These are phyloP conservation scores for Parathielavia appendiculata DNA, from an alignment of 495 filamentous ascomycete species.

Conservation along the genomic window DNA sequence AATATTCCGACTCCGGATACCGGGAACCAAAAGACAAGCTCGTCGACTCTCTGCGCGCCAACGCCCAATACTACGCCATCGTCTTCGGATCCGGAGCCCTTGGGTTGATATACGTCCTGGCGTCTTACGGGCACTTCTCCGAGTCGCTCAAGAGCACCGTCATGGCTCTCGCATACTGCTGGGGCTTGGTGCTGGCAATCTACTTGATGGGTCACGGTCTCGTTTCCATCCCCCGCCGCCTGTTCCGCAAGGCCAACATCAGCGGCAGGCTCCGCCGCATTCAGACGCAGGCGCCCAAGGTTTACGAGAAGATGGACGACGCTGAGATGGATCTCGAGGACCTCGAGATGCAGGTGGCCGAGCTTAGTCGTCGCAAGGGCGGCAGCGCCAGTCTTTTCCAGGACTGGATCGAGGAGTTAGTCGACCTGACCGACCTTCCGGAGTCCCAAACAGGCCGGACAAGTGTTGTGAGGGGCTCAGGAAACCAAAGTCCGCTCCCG, in stretches of 20 bases:
- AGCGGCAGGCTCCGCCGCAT: slow-evolving; percentile 65
- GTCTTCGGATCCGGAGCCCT: slow-evolving; percentile 63
- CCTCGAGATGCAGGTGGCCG: slow-evolving; percentile 70
- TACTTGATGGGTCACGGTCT: slow-evolving; percentile 96
- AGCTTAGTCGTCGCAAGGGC: slow-evolving; percentile 73
- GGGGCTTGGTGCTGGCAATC: slow-evolving; percentile 84
- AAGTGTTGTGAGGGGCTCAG: slow-evolving; percentile 36
- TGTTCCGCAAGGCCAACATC: slow-evolving; percentile 71
- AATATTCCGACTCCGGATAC: slow-evolving; percentile 90
- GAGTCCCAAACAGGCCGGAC: slow-evolving; percentile 51
- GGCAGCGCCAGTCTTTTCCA: slow-evolving; percentile 76
- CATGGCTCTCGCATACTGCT: slow-evolving; percentile 92
- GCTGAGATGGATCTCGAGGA: slow-evolving; percentile 75
- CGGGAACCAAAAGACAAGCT: slow-evolving; percentile 75
- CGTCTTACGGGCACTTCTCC: slow-evolving; percentile 59
- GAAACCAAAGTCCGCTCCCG: slow-evolving; percentile 49
- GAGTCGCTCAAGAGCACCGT: slow-evolving; percentile 68
- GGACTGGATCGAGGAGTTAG: slow-evolving; percentile 91
- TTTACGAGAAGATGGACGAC: slow-evolving; percentile 85
- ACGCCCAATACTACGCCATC: slow-evolving; percentile 81
- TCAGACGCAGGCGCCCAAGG: slow-evolving; percentile 70
- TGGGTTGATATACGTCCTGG: slow-evolving; percentile 78
- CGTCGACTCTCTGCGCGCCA: slow-evolving; percentile 75
- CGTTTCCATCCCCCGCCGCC: slow-evolving; percentile 77
- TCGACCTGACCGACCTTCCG: slow-evolving; percentile 64